These are phyloP conservation scores for Flaveria bidentis DNA, from an alignment of 129 eudicot species.

Conservation along the genomic window DNA sequence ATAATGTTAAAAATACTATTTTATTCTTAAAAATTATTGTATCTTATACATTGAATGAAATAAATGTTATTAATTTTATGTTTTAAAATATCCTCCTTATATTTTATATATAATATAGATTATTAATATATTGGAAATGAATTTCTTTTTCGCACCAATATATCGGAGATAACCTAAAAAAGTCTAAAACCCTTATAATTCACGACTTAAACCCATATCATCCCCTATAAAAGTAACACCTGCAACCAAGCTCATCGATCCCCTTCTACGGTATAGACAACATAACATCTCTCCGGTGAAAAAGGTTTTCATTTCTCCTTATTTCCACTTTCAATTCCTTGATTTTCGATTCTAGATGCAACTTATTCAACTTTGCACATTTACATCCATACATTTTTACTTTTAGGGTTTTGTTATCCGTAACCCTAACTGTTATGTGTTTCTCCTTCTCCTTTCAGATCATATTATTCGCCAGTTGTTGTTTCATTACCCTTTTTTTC, in stretches of 20 bases:
- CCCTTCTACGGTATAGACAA: constrained; percentile 8
- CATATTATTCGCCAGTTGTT: background rate
- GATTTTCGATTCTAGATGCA: background rate
- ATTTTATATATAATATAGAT: no score
- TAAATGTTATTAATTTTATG: no score
- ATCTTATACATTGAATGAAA: no score
- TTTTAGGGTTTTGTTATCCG: constrained; percentile 14
- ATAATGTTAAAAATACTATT: no score
- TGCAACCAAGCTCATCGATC: background rate
- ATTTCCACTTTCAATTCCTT: background rate
- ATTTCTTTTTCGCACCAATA: background rate
- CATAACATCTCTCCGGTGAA: constrained; percentile 16
- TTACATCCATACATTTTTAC: background rate
- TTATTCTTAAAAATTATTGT: no score
- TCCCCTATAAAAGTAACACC: background rate
- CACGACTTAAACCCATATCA: constrained; percentile 2
- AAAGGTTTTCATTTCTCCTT: constrained; percentile 20
- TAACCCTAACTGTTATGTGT: constrained; percentile 27
- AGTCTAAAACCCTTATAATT: background rate
- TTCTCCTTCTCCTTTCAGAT: constrained; percentile 21
- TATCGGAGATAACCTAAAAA: background rate
- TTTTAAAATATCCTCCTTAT: no score
- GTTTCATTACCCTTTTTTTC: background rate
- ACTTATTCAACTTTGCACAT: background rate
- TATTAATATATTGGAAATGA: background rate